Percentiles rank a stretch among this genome's conserved stretches.
These are phyloP conservation scores for Clavispora vitiphila DNA, from an alignment of 805 yeast species.

Conservation along the genomic window DNA sequence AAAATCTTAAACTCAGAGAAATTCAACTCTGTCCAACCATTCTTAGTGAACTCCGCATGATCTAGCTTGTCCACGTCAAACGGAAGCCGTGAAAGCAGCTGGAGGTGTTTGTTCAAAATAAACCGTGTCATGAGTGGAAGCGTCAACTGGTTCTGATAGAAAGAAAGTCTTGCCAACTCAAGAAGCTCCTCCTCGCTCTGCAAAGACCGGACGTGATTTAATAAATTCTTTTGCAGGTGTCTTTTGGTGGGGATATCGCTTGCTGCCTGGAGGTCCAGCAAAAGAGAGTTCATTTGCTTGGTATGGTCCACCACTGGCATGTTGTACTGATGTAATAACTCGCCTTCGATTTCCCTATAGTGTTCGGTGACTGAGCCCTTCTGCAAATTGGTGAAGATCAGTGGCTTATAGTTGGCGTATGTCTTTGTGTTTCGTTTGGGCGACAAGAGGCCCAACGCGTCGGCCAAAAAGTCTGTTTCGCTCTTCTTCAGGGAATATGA, in stretches of 20 bases:
- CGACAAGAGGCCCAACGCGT: slow-evolving; percentile 32
- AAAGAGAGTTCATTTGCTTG: slow-evolving; percentile 16
- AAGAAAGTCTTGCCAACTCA: slow-evolving; percentile 20
- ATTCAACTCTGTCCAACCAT: slow-evolving; percentile 18
- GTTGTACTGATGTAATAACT: slow-evolving; percentile 1
- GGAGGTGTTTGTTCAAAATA: slow-evolving; percentile 21
- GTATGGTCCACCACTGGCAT: slow-evolving; percentile 7
- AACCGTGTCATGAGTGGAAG: slow-evolving; percentile 23
- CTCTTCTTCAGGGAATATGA: slow-evolving; percentile 3
- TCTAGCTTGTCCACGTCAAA: slow-evolving; percentile 18
- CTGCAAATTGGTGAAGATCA: slow-evolving; percentile 27
- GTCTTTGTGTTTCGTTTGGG: slow-evolving; percentile 14
- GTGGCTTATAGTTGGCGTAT: slow-evolving; percentile 24
- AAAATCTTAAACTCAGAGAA: slow-evolving; percentile 26
- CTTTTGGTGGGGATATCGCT: slow-evolving; percentile 5
- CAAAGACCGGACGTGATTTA: slow-evolving; percentile 15
- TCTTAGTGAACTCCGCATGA: slow-evolving; percentile 14
- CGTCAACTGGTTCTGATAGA: slow-evolving; percentile 22
- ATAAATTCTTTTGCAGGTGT: slow-evolving; percentile 13
- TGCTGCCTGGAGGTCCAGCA: slow-evolving; percentile 23
- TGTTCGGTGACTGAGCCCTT: slow-evolving; percentile 31
- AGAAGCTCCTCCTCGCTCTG: slow-evolving; percentile 16
- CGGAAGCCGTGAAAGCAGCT: slow-evolving; percentile 11
- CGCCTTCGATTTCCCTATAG: slow-evolving; percentile 10
- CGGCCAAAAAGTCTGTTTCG: slow-evolving; percentile 21